A percentile compares a stretch with the other conserved stretches of the same genome.
These are phyloP conservation scores for Hyaloperonospora brassicae DNA, from an alignment of 352 stramenopile species.

Conservation along the genomic window DNA sequence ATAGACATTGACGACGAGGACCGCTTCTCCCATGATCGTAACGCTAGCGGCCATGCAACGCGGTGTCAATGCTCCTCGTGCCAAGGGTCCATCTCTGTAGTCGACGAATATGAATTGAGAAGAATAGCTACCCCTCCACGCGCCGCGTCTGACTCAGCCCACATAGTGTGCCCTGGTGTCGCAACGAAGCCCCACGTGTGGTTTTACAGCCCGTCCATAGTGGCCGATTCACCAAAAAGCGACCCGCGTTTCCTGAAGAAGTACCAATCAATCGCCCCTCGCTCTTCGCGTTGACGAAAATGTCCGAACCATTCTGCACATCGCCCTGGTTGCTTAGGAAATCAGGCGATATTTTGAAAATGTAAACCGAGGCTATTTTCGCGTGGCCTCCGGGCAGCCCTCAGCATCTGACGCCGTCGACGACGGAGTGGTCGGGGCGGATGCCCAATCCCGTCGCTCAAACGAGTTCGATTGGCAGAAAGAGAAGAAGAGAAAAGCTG, in stretches of 20 bases:
- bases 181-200: not conserved
- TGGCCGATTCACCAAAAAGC: not conserved
- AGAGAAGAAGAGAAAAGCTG: not conserved
- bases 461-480: not conserved
- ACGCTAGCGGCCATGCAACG: not conserved
- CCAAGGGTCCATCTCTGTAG: not conserved
- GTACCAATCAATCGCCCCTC: too few species aligned
- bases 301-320: not conserved
- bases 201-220: not conserved
- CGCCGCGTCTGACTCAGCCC: not conserved
- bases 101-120: not conserved
- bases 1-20: not conserved
- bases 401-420: too few species aligned
- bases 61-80: not conserved
- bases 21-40: not conserved
- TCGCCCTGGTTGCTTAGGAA: not conserved
- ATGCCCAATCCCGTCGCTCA: not conserved
- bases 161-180: not conserved
- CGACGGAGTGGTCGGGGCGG: not conserved
- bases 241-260: not conserved
- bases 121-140: not conserved
- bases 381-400: too few species aligned
- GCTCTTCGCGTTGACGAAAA: not conserved
- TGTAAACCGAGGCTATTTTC: not conserved
- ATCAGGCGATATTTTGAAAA: not conserved